Conservation (phyloP, 805 yeast species). For the Pichia nanzhaoensis region DNA sequence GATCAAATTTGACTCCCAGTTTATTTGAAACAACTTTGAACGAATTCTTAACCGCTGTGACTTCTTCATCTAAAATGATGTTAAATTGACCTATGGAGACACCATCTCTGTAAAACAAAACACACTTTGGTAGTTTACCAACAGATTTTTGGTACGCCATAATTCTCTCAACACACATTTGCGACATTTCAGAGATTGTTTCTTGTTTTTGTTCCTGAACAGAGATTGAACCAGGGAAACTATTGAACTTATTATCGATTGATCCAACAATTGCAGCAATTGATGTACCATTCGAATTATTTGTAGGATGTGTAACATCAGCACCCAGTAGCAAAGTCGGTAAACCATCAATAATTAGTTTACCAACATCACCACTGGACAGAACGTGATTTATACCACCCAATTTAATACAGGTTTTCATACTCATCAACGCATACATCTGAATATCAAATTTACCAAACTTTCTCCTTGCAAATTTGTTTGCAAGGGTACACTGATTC, state of each 20-base stretch:
- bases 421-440: conserved; percentile 29
- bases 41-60: conserved; percentile 21
- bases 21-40: conserved; percentile 15
- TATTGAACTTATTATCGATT: conserved; percentile 19
- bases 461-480: conserved; percentile 22
- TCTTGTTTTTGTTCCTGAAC: conserved; percentile 22
- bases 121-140: conserved; percentile 21
- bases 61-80: conserved; percentile 25
- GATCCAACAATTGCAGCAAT: conserved; percentile 22
- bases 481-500: conserved; percentile 25
- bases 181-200: conserved; percentile 22
- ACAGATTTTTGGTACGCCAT: conserved; percentile 17
- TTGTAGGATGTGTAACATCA: conserved; percentile 29
- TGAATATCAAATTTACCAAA: conserved; percentile 22
- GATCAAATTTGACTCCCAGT: conserved; percentile 18
- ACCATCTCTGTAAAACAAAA: conserved; percentile 30
- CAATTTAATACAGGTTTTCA: conserved; percentile 28
- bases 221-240: conserved; percentile 24
- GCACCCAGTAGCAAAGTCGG: conserved; percentile 25
- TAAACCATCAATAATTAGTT: conserved; percentile 14
- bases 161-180: conserved; percentile 22
- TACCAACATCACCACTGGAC: conserved; percentile 15
- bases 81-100: conserved; percentile 30
- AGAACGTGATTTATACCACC: conserved; percentile 27
- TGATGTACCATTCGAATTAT: conserved; percentile 16